These are phyloP conservation scores for Nitzschia sp. DNA, from an alignment of 108 stramenopile genomes.

Conservation along the genomic window DNA sequence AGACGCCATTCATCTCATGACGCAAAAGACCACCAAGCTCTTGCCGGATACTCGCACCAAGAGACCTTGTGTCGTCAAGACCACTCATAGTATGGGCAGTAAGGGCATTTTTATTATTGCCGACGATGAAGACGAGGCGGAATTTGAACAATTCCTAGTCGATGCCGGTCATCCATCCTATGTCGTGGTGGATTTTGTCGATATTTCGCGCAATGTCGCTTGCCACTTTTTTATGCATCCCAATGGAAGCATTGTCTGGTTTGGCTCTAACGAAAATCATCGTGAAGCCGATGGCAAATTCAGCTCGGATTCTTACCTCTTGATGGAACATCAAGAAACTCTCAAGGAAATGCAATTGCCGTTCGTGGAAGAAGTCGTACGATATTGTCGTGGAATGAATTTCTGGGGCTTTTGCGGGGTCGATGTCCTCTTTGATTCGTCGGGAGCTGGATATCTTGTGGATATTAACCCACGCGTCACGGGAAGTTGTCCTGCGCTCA, in stretches of 20 bases:
- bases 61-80: slow-evolving; percentile 44
- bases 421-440: slow-evolving; percentile 42
- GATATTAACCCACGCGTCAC: slow-evolving; percentile 52
- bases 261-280: slow-evolving; percentile 41
- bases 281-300: slow-evolving; percentile 30
- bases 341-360: slow-evolving; percentile 43
- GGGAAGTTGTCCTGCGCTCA: slow-evolving; percentile 40
- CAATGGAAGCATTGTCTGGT: slow-evolving; percentile 30
- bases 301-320: slow-evolving; percentile 32
- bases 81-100: slow-evolving; percentile 40
- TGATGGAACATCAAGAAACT: slow-evolving; percentile 26
- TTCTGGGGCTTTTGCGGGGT: slow-evolving; percentile 51
- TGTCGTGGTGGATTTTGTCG: slow-evolving; percentile 38
- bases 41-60: slow-evolving; percentile 34
- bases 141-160: slow-evolving; percentile 28
- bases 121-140: slow-evolving; percentile 38
- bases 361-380: slow-evolving; percentile 42
- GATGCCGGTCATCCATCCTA: slow-evolving; percentile 39
- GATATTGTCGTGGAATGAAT: slow-evolving; percentile 31
- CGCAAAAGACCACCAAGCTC: slow-evolving; percentile 41
- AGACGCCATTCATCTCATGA: slow-evolving; percentile 40
- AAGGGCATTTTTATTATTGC: slow-evolving; percentile 46
- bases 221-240: slow-evolving; percentile 48
- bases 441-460: slow-evolving; percentile 36
- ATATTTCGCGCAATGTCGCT: slow-evolving; percentile 39